phyloP scores from a whole-genome alignment of 495 filamentous ascomycete species.

The Neurospora sp. region DNA sequence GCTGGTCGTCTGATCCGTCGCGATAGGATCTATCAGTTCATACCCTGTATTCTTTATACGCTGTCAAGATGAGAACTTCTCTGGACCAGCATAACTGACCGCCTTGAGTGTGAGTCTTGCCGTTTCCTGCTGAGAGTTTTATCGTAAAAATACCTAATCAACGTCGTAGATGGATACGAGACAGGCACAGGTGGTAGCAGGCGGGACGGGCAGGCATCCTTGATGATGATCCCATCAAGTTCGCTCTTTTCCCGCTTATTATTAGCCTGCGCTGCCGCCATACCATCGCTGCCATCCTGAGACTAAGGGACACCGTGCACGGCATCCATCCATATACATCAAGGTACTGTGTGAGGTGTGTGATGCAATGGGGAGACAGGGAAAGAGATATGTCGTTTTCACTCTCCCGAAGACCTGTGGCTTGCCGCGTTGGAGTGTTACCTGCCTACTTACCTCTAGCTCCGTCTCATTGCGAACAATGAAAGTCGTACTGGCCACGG shows the following conservation, averaged over 20 bases:
- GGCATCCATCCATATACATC: neutral
- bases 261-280: neutral
- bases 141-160: neutral
- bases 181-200: neutral
- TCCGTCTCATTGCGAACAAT: neutral
- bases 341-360: neutral
- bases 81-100: neutral
- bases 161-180: neutral
- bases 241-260: neutral
- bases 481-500: neutral
- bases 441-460: neutral
- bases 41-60: neutral
- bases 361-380: neutral
- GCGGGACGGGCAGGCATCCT: neutral
- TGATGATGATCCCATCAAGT: neutral
- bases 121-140: neutral
- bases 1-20: neutral
- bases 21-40: neutral
- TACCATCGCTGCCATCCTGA: neutral
- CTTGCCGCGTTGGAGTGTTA: conserved; percentile 6
- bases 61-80: neutral
- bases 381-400: neutral
- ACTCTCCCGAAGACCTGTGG: conserved; percentile 6
- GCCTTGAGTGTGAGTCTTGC: neutral
- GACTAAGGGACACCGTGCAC: neutral